phyloP scores from a whole-genome alignment of 225 moss, liverwort and hornwort species.

The Sphagnum tenellum region DNA sequence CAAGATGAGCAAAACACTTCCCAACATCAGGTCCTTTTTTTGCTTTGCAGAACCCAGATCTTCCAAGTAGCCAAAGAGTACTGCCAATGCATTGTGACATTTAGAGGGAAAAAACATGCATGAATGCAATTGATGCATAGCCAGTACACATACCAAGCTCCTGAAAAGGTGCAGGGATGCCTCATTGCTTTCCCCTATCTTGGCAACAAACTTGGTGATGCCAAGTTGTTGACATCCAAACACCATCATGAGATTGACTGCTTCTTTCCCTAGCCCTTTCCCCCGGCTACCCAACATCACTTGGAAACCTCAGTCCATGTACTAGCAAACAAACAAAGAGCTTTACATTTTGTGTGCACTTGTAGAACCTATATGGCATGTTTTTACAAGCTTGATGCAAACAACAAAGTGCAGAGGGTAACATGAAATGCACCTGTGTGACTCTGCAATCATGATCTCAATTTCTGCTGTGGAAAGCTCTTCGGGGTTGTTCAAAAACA shows the following conservation, averaged over 20 bases:
- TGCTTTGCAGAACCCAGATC: too few relatives aligned
- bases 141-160: constrained; percentile 16
- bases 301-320: constrained; percentile 1
- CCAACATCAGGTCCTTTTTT: too few relatives aligned
- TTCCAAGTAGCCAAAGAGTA: too few relatives aligned
- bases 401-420: not conserved
- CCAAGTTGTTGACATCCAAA: constrained; percentile 22
- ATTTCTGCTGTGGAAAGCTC: constrained; percentile 26
- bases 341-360: too few relatives aligned
- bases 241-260: constrained; percentile 23
- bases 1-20: too few relatives aligned
- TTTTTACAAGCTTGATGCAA: too few relatives aligned
- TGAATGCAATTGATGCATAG: not conserved
- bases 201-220: constrained; percentile 24
- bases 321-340: not conserved
- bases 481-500: constrained; percentile 27
- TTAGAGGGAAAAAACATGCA: too few relatives aligned
- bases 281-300: constrained; percentile 21
- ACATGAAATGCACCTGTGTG: constrained; percentile 13
- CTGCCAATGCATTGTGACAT: too few relatives aligned
- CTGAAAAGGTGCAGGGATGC: constrained; percentile 31
- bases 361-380: too few relatives aligned
- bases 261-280: constrained; percentile 39
- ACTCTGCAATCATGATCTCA: constrained; percentile 42
- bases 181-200: constrained; percentile 27